Evolutionary conservation across 2,329 filamentous ascomycete species (phyloP).

Genomic region (Trichoderma semiorbis): DNA sequence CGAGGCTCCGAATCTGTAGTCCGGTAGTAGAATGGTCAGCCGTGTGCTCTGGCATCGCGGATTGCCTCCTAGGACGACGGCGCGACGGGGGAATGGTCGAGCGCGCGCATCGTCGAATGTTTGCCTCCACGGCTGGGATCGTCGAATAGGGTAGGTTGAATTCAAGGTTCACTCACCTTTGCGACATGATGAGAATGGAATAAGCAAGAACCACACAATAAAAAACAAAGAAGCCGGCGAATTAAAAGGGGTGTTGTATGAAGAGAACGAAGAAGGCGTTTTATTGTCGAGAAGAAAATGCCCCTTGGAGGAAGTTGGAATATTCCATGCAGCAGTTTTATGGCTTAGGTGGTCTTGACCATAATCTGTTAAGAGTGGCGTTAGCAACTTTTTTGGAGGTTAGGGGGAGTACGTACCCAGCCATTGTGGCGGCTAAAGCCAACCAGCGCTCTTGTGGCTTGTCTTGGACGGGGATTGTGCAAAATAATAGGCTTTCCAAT

Average conservation of each 20-base stretch:
- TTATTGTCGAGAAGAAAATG: neutral
- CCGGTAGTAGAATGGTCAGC: neutral
- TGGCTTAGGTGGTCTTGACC: conserved; percentile 22
- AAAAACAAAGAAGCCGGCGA: neutral
- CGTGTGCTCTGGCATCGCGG: neutral
- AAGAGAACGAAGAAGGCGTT: neutral
- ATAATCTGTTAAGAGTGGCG: conserved; percentile 8
- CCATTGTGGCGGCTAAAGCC: neutral
- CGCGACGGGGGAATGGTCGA: neutral
- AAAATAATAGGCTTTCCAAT: neutral
- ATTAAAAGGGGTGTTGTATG: neutral
- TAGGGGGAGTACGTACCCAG: conserved; percentile 14
- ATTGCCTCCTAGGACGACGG: neutral
- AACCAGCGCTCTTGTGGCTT: neutral
- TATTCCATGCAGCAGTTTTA: neutral
- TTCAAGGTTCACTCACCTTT: conserved; percentile 30
- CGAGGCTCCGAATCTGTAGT: conserved; percentile 60
- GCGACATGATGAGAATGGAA: conserved; percentile 29
- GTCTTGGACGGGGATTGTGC: neutral
- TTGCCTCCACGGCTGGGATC: neutral
- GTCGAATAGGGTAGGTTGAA: conserved; percentile 1
- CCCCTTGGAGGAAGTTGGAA: neutral
- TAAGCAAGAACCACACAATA: neutral
- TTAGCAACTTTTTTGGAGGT: conserved; percentile 1
- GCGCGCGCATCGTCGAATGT: conserved; percentile 1